Percentiles rank a stretch among this genome's conserved stretches.
Evolutionary conservation across 1,284 basidiomycete species (phyloP).

Genomic region (Farysia itapuensis): DNA sequence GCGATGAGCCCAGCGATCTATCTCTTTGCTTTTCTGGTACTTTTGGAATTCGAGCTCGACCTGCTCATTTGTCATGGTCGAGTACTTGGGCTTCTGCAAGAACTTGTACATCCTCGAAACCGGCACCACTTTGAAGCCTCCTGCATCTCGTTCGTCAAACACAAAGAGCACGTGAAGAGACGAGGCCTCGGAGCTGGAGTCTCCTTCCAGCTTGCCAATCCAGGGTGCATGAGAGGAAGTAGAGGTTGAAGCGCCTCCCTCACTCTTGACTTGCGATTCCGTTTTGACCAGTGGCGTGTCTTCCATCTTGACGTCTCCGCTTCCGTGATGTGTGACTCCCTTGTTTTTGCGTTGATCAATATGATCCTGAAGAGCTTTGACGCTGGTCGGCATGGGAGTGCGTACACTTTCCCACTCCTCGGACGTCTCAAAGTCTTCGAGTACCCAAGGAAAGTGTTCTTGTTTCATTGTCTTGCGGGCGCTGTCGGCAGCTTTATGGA

Average conservation of each 20-base stretch:
- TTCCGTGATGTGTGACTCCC: slow-evolving; percentile 5
- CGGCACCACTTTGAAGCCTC: slow-evolving; percentile 57
- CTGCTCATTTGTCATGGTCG: slow-evolving; percentile 43
- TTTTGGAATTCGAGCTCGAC: slow-evolving; percentile 44
- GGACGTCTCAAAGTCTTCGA: slow-evolving; percentile 57
- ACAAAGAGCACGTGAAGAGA: slow-evolving; percentile 58
- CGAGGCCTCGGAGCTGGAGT: slow-evolving; percentile 43
- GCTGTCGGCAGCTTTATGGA: slow-evolving; percentile 54
- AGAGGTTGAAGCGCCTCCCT: slow-evolving; percentile 6
- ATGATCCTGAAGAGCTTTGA: slow-evolving; percentile 38
- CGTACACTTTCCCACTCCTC: slow-evolving; percentile 55
- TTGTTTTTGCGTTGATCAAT: slow-evolving; percentile 33
- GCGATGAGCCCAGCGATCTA: slow-evolving; percentile 42
- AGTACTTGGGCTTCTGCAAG: slow-evolving; percentile 52
- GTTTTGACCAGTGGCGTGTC: slow-evolving; percentile 11
- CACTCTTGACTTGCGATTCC: slow-evolving; percentile 20
- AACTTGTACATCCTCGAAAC: slow-evolving; percentile 57
- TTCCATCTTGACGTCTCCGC: slow-evolving; percentile 21
- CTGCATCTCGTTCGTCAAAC: slow-evolving; percentile 54
- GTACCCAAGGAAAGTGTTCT: slow-evolving; percentile 56
- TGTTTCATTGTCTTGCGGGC: slow-evolving; percentile 54
- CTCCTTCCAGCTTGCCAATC: slow-evolving; percentile 59
- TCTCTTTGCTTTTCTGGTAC: slow-evolving; percentile 42
- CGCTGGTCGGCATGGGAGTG: slow-evolving; percentile 41
- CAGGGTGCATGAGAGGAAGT: slow-evolving; percentile 51